Percentiles rank a stretch among this genome's conserved stretches.
These are phyloP conservation scores for Colletotrichum sp. DNA, from an alignment of 2,329 filamentous ascomycete genomes.

Conservation along the genomic window DNA sequence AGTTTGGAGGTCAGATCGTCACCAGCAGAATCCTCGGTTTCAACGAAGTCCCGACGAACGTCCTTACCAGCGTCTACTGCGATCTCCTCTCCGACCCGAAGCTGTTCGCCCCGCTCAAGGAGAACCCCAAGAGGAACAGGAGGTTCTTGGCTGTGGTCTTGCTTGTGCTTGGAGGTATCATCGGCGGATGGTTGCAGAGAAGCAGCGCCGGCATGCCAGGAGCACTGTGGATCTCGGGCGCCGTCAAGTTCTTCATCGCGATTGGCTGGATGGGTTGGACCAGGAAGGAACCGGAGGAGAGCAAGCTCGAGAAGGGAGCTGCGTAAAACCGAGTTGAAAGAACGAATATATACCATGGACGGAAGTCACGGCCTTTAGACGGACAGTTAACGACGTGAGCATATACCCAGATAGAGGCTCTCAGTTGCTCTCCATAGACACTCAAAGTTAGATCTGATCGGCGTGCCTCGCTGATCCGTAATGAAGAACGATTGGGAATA, in stretches of 20 bases:
- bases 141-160: constrained; percentile 48
- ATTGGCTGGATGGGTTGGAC: constrained; percentile 39
- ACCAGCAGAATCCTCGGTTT: constrained; percentile 53
- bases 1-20: constrained; percentile 59
- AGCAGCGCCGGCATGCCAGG: constrained; percentile 42
- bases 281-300: constrained; percentile 20
- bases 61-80: constrained; percentile 59
- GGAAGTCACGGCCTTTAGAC: neutral
- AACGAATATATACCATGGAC: neutral
- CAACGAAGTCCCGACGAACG: constrained; percentile 59
- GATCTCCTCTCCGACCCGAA: constrained; percentile 57
- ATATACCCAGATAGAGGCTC: neutral
- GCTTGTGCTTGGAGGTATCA: constrained; percentile 51
- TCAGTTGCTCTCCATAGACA: neutral
- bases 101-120: constrained; percentile 40
- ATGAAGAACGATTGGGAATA: neutral
- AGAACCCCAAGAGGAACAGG: constrained; percentile 57
- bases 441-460: neutral
- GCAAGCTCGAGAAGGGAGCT: constrained; percentile 15
- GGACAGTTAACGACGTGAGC: neutral
- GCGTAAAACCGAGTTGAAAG: neutral
- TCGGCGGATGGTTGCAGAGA: constrained; percentile 53
- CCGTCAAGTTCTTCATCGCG: constrained; percentile 46
- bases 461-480: neutral
- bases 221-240: constrained; percentile 50